Conservation (phyloP, 495 filamentous ascomycete species). For the Penicillium maclennaniae region DNA sequence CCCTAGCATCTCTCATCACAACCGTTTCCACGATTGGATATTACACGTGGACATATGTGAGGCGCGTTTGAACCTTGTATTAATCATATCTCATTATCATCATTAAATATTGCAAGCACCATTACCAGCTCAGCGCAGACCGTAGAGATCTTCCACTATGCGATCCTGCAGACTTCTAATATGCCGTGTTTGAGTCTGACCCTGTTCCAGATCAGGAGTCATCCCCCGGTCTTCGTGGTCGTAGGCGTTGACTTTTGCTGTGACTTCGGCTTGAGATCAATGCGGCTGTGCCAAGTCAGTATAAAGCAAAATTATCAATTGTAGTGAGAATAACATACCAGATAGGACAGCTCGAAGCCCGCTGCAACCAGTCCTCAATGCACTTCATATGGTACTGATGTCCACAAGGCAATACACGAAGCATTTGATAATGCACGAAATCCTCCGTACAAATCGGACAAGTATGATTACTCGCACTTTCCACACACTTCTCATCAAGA, state of each 20-base stretch:
- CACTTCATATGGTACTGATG: constrained; percentile 6
- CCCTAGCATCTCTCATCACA: constrained; percentile 23
- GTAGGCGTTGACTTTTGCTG: background rate
- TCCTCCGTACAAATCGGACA: constrained; percentile 12
- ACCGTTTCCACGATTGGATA: constrained; percentile 27
- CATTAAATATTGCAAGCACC: background rate
- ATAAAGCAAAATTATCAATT: background rate
- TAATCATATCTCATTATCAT: background rate
- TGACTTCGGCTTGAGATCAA: background rate
- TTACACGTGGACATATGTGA: constrained; percentile 24
- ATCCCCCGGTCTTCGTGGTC: background rate
- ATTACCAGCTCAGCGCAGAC: background rate
- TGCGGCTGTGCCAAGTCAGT: background rate
- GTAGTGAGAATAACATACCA: background rate
- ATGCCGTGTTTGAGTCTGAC: background rate
- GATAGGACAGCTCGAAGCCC: background rate
- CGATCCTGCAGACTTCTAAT: background rate
- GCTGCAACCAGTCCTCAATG: constrained; percentile 6
- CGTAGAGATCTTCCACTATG: background rate
- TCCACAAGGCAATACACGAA: constrained; percentile 6
- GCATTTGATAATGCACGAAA: constrained; percentile 4
- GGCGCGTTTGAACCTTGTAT: background rate
- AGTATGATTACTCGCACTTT: background rate
- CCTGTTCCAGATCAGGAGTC: background rate
- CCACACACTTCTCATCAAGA: background rate